Base-by-base conservation (phyloP, 1,284 basidiomycete species). In the Austroboletus novae-zelandiae region DNA sequence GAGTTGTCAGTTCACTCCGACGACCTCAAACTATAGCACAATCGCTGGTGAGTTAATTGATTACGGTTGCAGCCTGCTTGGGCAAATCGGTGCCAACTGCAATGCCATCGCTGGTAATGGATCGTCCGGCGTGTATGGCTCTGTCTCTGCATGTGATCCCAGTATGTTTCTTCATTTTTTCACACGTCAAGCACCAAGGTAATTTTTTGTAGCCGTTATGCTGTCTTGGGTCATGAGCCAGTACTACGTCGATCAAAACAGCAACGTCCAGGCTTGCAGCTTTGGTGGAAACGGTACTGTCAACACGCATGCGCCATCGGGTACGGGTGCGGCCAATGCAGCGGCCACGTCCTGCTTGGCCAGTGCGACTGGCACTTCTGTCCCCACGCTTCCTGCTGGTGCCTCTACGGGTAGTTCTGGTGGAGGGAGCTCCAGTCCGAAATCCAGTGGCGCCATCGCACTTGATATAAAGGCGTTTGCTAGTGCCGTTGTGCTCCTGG, bases 261-360 rank as follows among this genome's bases (percentile, higher is more conserved):
- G 79, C 56, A 73, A 83, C 48, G 65, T 71, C 10, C 71, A 80
- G 45, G 76, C 88, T 8, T 92, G 89, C 71, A 77, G 75, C 73
- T 96, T 95, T 68, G 69, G 68, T 44, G 92, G 92, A 15, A 96
- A 97, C 65, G 94, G 85, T 5, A 91, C 89, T 9, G 71, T 90
- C 57, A 88, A 89, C 63, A 29, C 69, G n/a, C 67, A 68, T 25
- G 79, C 81, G 18, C 77, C 86, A 5, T 71, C 82, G 18, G 69
- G 72, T 32, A 73, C 74, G 15, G 69, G 76, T 30, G 79, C 81
- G 45, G 81, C 84, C 17, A 76, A 77, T 52, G 70, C 78, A 34
- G 89, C 81, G 32, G 88, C 83, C 31, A 76, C 73, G 45, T 83
- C 84, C 9, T 95, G 93, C 68, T 68, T 94, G 34, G 67, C 85